Evolutionary conservation across 768 basidiomycete genomes (phyloP).

Genomic region (Strobilomyces dryophilus): DNA sequence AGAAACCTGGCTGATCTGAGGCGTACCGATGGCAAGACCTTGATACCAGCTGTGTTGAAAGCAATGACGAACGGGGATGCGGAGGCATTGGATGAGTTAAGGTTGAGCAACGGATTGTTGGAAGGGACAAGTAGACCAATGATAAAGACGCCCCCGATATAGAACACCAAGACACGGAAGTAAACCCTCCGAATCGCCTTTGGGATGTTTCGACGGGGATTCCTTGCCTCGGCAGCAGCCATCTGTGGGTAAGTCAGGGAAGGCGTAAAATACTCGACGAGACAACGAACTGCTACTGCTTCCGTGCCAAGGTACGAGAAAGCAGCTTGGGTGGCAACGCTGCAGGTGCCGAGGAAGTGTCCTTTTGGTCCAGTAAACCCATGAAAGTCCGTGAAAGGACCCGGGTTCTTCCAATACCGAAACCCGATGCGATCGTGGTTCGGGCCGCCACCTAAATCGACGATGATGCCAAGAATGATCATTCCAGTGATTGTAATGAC

Average conservation of each 20-base stretch:
- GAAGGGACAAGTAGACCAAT: conserved; percentile 6
- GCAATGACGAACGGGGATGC: conserved; percentile 1
- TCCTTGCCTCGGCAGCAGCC: conserved; percentile 4
- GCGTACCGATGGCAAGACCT: neutral
- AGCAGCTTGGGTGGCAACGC: conserved; percentile 1
- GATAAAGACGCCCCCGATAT: conserved; percentile 3
- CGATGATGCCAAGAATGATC: conserved; percentile 2
- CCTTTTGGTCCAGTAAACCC: neutral
- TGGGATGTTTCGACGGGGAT: conserved; percentile 2
- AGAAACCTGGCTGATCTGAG: neutral
- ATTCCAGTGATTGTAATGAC: neutral
- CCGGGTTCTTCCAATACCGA: conserved; percentile 39
- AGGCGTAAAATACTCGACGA: neutral
- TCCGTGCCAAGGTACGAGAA: conserved; percentile 3
- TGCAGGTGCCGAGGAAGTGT: conserved; percentile 4
- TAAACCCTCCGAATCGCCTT: conserved; percentile 3
- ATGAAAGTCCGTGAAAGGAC: neutral
- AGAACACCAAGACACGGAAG: conserved; percentile 1
- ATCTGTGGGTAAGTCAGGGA: neutral
- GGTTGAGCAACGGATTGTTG: conserved; percentile 21
- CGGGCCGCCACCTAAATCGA: conserved; percentile 4
- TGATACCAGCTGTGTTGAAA: neutral
- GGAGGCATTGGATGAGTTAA: conserved; percentile 13
- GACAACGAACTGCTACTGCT: conserved; percentile 2
- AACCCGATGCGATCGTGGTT: conserved; percentile 14